A percentile compares a stretch with the other conserved stretches of the same genome.
phyloP scores from a whole-genome alignment of 1,139 yeast genomes.

The Hemisphaericaspora xylanilytica region DNA sequence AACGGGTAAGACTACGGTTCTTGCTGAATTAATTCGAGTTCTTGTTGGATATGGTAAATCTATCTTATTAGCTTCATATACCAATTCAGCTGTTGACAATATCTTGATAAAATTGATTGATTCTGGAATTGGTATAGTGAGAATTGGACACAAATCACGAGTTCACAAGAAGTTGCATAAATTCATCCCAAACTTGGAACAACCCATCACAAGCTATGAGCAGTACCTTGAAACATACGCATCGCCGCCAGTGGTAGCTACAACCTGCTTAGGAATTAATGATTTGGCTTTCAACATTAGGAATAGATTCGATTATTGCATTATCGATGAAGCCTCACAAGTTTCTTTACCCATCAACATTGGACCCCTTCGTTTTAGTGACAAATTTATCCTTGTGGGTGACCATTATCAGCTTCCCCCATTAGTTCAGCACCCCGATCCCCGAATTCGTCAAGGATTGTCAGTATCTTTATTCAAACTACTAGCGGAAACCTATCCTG shows the following conservation, averaged over 20 bases:
- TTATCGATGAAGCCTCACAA: constrained; percentile 95
- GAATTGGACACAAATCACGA: constrained; percentile 56
- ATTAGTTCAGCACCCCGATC: constrained; percentile 60
- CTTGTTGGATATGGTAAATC: constrained; percentile 61
- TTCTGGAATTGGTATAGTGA: constrained; percentile 44
- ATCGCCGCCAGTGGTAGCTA: constrained; percentile 74
- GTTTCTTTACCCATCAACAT: constrained; percentile 86
- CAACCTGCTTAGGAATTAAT: constrained; percentile 79
- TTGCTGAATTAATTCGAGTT: constrained; percentile 66
- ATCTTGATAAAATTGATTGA: constrained; percentile 69
- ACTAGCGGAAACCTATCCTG: constrained; percentile 70
- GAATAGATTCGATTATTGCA: constrained; percentile 81
- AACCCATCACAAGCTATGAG: constrained; percentile 39
- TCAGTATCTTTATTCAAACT: constrained; percentile 73
- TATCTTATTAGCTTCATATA: constrained; percentile 78
- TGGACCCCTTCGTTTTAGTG: constrained; percentile 80
- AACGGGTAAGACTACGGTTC: constrained; percentile 94
- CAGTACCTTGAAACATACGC: constrained; percentile 48
- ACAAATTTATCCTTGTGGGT: constrained; percentile 85
- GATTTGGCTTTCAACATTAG: constrained; percentile 59
- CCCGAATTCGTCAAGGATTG: constrained; percentile 59
- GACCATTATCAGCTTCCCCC: constrained; percentile 95
- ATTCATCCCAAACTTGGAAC: constrained; percentile 48
- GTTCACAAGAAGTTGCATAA: constrained; percentile 63
- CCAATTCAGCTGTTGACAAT: constrained; percentile 96